These are phyloP conservation scores for Penicillium dipodomyicola DNA, from an alignment of 495 filamentous ascomycete species.

Conservation along the genomic window DNA sequence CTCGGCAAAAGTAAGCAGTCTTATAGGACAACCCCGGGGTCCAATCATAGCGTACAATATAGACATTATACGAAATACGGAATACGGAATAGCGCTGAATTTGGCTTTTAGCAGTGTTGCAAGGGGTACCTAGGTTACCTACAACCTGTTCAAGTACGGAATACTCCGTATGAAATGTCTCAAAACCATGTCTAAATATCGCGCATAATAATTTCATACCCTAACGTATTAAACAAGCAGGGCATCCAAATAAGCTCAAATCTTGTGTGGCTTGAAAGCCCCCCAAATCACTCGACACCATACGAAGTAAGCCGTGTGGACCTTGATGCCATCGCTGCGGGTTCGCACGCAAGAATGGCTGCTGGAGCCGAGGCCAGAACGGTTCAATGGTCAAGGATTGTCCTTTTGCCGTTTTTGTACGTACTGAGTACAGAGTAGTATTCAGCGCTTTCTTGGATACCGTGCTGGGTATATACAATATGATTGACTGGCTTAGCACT, in stretches of 20 bases:
- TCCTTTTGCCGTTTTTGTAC: too few relatives aligned
- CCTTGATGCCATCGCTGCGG: constrained; percentile 22
- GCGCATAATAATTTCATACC: neutral
- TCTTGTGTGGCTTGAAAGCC: constrained; percentile 3
- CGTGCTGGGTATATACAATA: too few relatives aligned
- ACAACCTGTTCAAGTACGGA: neutral
- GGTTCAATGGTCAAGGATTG: neutral
- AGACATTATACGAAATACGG: too few relatives aligned
- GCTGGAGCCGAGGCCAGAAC: constrained; percentile 1
- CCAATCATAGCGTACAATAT: too few relatives aligned
- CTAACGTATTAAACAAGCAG: neutral
- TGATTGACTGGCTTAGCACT: too few relatives aligned
- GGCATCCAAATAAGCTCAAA: constrained; percentile 11
- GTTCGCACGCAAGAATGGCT: constrained; percentile 25
- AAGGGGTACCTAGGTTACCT: neutral
- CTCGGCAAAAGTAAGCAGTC: neutral
- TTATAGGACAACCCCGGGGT: neutral
- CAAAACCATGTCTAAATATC: neutral
- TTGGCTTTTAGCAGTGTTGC: neutral
- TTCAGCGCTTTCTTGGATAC: too few relatives aligned
- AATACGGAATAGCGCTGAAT: neutral
- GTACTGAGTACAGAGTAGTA: too few relatives aligned
- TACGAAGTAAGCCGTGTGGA: neutral
- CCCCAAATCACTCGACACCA: neutral
- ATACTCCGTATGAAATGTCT: neutral